Conservation (phyloP, 2,329 filamentous ascomycete genomes). For the Pestalotiopsis sp. region DNA sequence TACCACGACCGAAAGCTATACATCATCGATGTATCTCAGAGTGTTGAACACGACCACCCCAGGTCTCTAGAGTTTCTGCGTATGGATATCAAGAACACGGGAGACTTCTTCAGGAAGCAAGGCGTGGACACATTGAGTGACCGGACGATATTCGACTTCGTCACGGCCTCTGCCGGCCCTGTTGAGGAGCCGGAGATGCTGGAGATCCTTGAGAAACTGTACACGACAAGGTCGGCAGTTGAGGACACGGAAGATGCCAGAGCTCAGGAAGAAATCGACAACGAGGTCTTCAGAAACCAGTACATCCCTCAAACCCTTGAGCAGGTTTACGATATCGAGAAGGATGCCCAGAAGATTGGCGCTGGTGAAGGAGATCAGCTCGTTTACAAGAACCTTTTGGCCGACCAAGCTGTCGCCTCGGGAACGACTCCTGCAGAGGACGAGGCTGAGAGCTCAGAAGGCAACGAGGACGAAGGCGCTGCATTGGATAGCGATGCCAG, state of each 20-base stretch:
- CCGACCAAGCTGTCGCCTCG: slow-evolving; percentile 61
- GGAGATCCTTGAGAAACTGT: slow-evolving; percentile 67
- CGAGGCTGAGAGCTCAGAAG: slow-evolving; percentile 40
- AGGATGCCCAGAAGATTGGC: slow-evolving; percentile 78
- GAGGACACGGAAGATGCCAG: slow-evolving; percentile 52
- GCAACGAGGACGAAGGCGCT: slow-evolving; percentile 52
- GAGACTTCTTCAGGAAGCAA: slow-evolving; percentile 87
- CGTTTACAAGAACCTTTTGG: slow-evolving; percentile 83
- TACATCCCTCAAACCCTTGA: slow-evolving; percentile 96
- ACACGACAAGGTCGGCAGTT: slow-evolving; percentile 54
- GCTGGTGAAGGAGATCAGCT: slow-evolving; percentile 76
- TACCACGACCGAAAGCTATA: slow-evolving; percentile 83
- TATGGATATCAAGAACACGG: slow-evolving; percentile 98
- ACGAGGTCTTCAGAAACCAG: slow-evolving; percentile 91
- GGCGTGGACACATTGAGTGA: slow-evolving; percentile 82
- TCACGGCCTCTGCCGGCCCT: slow-evolving; percentile 65
- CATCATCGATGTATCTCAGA: slow-evolving; percentile 97
- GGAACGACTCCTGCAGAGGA: slow-evolving; percentile 36
- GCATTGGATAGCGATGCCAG: slow-evolving; percentile 45
- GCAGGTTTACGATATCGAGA: slow-evolving; percentile 94
- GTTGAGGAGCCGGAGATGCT: slow-evolving; percentile 64
- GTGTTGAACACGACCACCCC: slow-evolving; percentile 95
- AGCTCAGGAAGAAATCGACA: slow-evolving; percentile 74
- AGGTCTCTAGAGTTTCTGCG: slow-evolving; percentile 89
- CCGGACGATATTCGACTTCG: slow-evolving; percentile 80